A percentile compares a stretch with the other conserved stretches of the same genome.
Evolutionary conservation across 192 early-diverging fungal species (phyloP).

Genomic region (Entrophospora sp.): DNA sequence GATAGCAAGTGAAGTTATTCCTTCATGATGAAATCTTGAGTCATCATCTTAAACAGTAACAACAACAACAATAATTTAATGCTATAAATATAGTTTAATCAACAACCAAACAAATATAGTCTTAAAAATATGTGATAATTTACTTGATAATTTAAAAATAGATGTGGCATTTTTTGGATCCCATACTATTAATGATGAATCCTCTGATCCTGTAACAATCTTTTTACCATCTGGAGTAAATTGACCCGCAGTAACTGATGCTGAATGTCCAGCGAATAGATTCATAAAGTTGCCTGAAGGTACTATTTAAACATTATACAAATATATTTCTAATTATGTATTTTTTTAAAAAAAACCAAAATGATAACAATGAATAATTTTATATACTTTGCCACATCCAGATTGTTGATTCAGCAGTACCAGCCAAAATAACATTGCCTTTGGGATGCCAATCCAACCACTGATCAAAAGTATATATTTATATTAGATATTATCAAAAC

Average conservation of each 20-base stretch:
- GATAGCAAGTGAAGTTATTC: constrained; percentile 67
- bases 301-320: constrained; percentile 34
- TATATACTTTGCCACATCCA: constrained; percentile 87
- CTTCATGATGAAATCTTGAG: constrained; percentile 75
- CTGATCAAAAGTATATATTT: constrained; percentile 24
- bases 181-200: constrained; percentile 79
- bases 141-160: constrained; percentile 45
- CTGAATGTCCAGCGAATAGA: constrained; percentile 85
- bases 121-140: too few relatives aligned
- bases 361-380: too few relatives aligned
- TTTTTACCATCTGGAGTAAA: constrained; percentile 88
- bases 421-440: constrained; percentile 85
- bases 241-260: constrained; percentile 72
- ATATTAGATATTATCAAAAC: too few relatives aligned
- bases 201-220: constrained; percentile 78
- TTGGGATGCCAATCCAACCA: constrained; percentile 97
- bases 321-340: neutral
- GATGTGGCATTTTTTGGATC: constrained; percentile 84
- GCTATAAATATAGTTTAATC: too few relatives aligned
- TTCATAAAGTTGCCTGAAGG: constrained; percentile 88
- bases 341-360: neutral
- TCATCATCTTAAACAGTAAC: constrained; percentile 52
- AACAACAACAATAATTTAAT: neutral
- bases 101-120: too few relatives aligned
- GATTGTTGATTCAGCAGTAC: constrained; percentile 75